These are phyloP conservation scores for Eutypella sp. DNA, from an alignment of 2,329 filamentous ascomycete genomes.

Conservation along the genomic window DNA sequence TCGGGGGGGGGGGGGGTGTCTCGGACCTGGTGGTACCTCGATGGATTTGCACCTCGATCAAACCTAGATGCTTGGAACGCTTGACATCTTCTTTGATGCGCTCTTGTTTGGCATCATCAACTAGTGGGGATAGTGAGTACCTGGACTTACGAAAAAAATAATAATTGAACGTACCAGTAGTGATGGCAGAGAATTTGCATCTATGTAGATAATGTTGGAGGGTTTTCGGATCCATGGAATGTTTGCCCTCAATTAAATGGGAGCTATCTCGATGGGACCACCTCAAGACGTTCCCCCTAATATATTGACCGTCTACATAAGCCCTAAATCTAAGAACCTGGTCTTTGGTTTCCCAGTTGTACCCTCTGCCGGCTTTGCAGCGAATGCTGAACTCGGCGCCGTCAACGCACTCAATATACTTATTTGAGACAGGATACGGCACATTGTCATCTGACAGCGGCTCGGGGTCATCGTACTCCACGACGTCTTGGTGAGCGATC, in stretches of 20 bases:
- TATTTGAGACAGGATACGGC: conserved; percentile 10
- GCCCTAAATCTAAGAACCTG: conserved; percentile 8
- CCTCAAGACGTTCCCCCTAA: not conserved
- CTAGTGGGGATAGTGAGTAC: conserved; percentile 4
- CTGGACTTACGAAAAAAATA: not conserved
- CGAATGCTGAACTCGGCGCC: conserved; percentile 20
- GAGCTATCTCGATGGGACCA: not conserved
- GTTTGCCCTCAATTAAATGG: not conserved
- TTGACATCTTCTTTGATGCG: conserved; percentile 16
- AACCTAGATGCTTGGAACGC: conserved; percentile 17
- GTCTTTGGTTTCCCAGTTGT: conserved; percentile 17
- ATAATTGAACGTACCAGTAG: conserved; percentile 17
- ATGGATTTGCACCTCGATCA: conserved; percentile 17
- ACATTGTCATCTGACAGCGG: conserved; percentile 6
- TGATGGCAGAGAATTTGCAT: conserved; percentile 21
- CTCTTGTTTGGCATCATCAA: conserved; percentile 14
- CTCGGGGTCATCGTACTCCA: conserved; percentile 20
- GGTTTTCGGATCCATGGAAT: not conserved
- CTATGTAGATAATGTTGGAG: conserved; percentile 9
- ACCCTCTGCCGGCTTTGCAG: conserved; percentile 6
- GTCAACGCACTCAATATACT: conserved; percentile 28
- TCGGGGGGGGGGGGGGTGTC: not conserved
- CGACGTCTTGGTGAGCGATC: conserved; percentile 14
- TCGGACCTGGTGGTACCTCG: conserved; percentile 3
- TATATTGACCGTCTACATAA: conserved; percentile 17